Conservation (phyloP, 345 rosid species). For the Salix arbutifolia region DNA sequence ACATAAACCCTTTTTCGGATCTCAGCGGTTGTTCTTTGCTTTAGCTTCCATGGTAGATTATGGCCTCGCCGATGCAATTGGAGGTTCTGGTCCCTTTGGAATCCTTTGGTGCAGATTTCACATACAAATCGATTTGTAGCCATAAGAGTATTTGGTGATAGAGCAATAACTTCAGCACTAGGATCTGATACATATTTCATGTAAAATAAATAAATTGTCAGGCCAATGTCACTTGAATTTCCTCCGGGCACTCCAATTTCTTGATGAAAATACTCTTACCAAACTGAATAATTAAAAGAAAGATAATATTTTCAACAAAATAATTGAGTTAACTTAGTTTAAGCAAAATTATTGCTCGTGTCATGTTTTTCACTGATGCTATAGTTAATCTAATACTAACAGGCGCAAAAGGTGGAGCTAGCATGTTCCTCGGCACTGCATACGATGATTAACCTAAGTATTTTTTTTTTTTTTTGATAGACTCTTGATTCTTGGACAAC, state of each 20-base stretch:
- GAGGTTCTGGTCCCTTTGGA: constrained; percentile 33
- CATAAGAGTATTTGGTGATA: constrained; percentile 25
- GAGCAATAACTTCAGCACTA: constrained; percentile 31
- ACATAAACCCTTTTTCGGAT: constrained; percentile 48
- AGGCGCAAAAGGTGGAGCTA: neutral
- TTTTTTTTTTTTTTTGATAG: neutral
- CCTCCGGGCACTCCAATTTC: no score
- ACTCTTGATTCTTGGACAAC: neutral
- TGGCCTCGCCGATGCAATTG: constrained; percentile 31
- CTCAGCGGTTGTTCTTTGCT: constrained; percentile 23
- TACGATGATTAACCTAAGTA: no score
- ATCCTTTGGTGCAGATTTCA: constrained; percentile 29
- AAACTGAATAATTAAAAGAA: no score
- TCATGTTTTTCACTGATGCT: neutral
- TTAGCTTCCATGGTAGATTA: constrained; percentile 40
- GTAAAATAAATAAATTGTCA: neutral
- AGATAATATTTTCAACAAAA: neutral
- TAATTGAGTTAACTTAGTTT: neutral
- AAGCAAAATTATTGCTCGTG: neutral
- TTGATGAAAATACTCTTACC: no score
- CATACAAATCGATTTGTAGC: constrained; percentile 29
- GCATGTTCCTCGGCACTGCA: neutral
- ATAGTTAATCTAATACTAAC: neutral
- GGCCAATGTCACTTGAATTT: no score
- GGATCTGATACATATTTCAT: constrained; percentile 27